These are phyloP conservation scores for Exutisphaerella laricina DNA, from an alignment of 2,329 filamentous ascomycete species.

Conservation along the genomic window DNA sequence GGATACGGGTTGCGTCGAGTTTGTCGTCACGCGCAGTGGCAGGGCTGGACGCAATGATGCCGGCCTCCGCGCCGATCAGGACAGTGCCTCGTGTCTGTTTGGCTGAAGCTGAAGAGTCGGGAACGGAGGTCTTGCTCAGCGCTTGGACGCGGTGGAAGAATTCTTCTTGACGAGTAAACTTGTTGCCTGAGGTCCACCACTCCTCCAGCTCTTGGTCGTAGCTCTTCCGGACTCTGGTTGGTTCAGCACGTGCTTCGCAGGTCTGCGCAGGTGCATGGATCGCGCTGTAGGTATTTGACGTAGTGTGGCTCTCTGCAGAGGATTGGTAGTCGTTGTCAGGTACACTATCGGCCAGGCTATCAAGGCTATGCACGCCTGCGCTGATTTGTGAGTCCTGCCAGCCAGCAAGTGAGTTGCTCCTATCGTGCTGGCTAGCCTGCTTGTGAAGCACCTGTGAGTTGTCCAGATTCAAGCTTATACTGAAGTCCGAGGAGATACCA, in stretches of 20 bases:
- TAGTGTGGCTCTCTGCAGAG: not conserved
- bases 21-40: not conserved
- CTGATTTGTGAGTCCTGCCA: not conserved
- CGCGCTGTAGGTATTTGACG: not conserved
- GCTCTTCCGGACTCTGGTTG: not conserved
- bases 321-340: constrained; percentile 5
- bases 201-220: constrained; percentile 34
- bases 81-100: constrained; percentile 17
- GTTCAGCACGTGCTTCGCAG: not conserved
- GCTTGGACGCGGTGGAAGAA: constrained; percentile 25
- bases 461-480: too few relatives aligned
- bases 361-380: not conserved
- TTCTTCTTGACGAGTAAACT: constrained; percentile 31
- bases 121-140: not conserved
- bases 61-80: constrained; percentile 1
- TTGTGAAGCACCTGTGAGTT: not conserved
- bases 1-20: constrained; percentile 29
- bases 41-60: constrained; percentile 11
- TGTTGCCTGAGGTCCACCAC: constrained; percentile 37
- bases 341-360: constrained; percentile 8
- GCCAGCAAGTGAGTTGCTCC: too few relatives aligned
- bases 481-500: too few relatives aligned
- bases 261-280: not conserved
- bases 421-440: not conserved
- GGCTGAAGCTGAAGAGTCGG: constrained; percentile 12